These are phyloP conservation scores for Globisporangium barbulae DNA, from an alignment of 352 stramenopile genomes.

Conservation along the genomic window DNA sequence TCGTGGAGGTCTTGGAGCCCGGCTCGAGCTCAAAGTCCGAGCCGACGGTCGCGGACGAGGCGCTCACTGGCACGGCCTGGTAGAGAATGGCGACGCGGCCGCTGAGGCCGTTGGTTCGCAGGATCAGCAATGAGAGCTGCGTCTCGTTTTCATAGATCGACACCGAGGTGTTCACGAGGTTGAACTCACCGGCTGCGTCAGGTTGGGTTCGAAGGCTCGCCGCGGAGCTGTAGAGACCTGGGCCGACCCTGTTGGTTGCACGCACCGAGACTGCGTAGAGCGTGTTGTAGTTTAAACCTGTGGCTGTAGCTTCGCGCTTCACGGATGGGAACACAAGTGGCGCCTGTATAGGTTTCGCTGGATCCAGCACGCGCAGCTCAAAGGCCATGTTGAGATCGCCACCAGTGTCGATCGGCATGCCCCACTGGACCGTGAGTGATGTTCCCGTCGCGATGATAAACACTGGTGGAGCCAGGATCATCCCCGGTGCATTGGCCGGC, in stretches of 20 bases:
- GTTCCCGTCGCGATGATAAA: conserved; percentile 29
- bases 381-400: conserved; percentile 32
- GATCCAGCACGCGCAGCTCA: conserved; percentile 23
- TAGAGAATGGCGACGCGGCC: conserved; percentile 37
- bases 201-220: conserved; percentile 31
- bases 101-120: conserved; percentile 43
- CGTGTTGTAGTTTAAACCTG: conserved; percentile 30
- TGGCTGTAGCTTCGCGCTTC: conserved; percentile 14
- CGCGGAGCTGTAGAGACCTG: conserved; percentile 32
- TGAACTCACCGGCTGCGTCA: conserved; percentile 54
- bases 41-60: conserved; percentile 25
- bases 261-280: conserved; percentile 35
- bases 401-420: conserved; percentile 37
- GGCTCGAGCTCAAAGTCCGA: conserved; percentile 31
- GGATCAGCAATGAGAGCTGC: conserved; percentile 25
- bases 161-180: conserved; percentile 21
- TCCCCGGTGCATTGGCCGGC: conserved; percentile 30
- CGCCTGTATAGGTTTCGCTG: neutral
- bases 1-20: conserved; percentile 15
- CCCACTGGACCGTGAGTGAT: conserved; percentile 37
- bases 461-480: conserved; percentile 24
- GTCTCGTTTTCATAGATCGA: conserved; percentile 44
- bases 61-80: conserved; percentile 3
- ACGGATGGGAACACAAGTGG: conserved; percentile 11
- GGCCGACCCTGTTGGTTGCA: conserved; percentile 29